Evolutionary conservation across 2,329 filamentous ascomycete species (phyloP), one percentile per base, ranked within the genome.

Genomic region (Colletotrichum viniferum): DNA sequence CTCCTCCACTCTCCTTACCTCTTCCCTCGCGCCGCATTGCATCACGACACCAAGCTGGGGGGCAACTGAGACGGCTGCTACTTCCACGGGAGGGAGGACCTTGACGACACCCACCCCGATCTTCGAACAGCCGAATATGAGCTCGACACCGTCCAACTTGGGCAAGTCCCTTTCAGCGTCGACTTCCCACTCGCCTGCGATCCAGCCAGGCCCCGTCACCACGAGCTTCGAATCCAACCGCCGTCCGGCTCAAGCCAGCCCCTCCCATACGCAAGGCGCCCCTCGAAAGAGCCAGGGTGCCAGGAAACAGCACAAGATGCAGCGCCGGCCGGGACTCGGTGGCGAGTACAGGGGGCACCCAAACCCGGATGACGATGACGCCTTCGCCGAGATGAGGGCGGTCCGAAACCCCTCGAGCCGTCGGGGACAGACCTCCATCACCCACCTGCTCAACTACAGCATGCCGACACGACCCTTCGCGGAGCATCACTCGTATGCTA

Each of bases 351-450:
- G 85, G 63, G 87, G 79, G 55, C 78, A 79, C 67, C 79, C 79
- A 28, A 78, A 80, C 10, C 77, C 94, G 79, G 90, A 94, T 82
- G 93, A 96, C 87, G 96, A 98, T 87, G 96, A 98, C 90, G 92
- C 92, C 80, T 93, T 97, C 91, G 95, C 92, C 78, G 96, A 98
- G 87, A 89, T 96, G 77, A 86, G 89, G 78, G 90, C 89, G 24
- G 84, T 92, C 73, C 87, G 89, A 73, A 92, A 91, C 78, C 84
- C 89, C 14, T 88, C 87, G n/a, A 90, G 89, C 81, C 93, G 97
- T 74, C 95, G 97, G 80, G 97, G 97, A 69, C 96, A 98, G 85
- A 98, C 96, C 69, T 98, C 95, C 81, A 99, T 99, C 82, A 98
- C 97, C 55, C 97, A 99, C 85, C 87, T 99, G 73, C 94, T 99